Conservation (phyloP, 176 grass and related monocot species). For the Rhynchospora tenuis region DNA sequence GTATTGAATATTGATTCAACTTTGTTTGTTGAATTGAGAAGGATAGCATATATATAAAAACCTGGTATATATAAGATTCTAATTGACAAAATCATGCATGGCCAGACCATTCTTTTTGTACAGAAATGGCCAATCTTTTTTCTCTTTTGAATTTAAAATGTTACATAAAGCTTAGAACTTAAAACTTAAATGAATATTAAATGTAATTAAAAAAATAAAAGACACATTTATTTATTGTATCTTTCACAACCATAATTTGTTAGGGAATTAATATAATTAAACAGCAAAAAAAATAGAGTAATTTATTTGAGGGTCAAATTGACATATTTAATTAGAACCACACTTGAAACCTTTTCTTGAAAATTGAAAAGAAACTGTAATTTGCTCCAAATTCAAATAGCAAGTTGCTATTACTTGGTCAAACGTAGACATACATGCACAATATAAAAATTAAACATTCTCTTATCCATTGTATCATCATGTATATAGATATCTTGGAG, state of each 20-base stretch:
- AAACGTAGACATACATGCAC: not conserved
- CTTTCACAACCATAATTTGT: not conserved
- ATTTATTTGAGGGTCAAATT: too few relatives aligned
- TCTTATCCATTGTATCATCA: not conserved
- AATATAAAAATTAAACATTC: not conserved
- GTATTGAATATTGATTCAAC: too few relatives aligned
- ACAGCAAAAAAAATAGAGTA: too few relatives aligned
- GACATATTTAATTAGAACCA: too few relatives aligned
- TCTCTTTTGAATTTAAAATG: not conserved
- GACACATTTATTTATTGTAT: not conserved
- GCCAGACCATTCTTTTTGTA: too few relatives aligned
- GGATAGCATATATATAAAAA: too few relatives aligned
- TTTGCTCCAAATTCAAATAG: not conserved
- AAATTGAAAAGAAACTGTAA: not conserved
- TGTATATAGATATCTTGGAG: not conserved
- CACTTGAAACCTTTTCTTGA: too few relatives aligned
- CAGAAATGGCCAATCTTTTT: too few relatives aligned
- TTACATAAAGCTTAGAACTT: not conserved
- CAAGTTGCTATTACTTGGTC: not conserved
- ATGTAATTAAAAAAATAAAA: not conserved
- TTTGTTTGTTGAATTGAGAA: too few relatives aligned
- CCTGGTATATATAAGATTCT: too few relatives aligned
- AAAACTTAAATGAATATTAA: not conserved
- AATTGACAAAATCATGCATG: too few relatives aligned
- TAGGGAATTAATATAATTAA: too few relatives aligned